Conservation (phyloP, 2,329 filamentous ascomycete genomes). For the Metarhizium sp. region DNA sequence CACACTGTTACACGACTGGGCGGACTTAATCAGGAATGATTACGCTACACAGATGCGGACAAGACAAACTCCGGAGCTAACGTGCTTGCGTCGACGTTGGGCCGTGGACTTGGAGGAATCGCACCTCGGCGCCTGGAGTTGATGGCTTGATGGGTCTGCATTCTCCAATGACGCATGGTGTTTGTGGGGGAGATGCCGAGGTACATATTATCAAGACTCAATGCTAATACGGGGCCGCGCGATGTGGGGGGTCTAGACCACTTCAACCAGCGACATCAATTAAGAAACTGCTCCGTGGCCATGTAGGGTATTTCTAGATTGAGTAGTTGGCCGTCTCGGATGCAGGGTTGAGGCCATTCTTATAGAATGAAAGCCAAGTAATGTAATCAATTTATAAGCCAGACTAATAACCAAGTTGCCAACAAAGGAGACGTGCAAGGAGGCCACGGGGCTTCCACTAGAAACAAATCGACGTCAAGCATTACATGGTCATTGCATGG, state of each 20-base stretch:
- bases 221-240: too few species aligned
- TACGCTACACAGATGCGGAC: not conserved
- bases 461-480: not conserved
- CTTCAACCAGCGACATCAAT: too few species aligned
- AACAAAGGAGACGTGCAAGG: not conserved
- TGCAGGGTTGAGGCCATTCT: too few species aligned
- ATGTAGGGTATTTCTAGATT: too few species aligned
- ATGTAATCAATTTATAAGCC: not conserved
- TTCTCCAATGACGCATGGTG: not conserved
- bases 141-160: too few species aligned
- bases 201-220: not conserved
- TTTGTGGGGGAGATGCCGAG: conserved; percentile 3
- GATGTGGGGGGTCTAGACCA: not conserved
- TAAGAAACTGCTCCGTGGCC: too few species aligned
- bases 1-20: too few species aligned
- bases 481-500: not conserved
- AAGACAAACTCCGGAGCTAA: too few species aligned
- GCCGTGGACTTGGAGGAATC: too few species aligned
- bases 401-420: not conserved
- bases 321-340: too few species aligned
- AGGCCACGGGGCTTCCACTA: not conserved
- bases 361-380: not conserved
- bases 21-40: not conserved
- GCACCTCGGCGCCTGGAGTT: too few species aligned
- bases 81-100: too few species aligned